A percentile compares a stretch with the other conserved stretches of the same genome.
Evolutionary conservation across 129 eudicot species (phyloP).

Genomic region (Kitagawia praeruptora): DNA sequence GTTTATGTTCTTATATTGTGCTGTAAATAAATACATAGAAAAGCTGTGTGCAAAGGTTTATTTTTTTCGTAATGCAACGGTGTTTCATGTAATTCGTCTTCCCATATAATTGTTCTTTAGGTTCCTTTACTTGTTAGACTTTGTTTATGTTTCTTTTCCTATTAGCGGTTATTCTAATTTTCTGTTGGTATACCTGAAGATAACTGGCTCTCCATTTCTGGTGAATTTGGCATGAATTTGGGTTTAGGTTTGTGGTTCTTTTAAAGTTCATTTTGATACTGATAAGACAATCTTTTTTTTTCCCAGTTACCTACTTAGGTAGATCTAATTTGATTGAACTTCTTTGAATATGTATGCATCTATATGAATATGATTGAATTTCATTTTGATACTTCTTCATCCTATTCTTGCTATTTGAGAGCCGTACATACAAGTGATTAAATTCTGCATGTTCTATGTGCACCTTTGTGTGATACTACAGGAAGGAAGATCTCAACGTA

Average conservation of each 20-base stretch:
- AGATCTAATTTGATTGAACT: neutral
- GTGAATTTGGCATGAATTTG: slow-evolving; percentile 20
- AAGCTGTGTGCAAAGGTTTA: neutral
- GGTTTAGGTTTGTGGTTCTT: slow-evolving; percentile 20
- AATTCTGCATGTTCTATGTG: too few species aligned
- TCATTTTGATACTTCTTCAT: too few species aligned
- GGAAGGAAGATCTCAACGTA: neutral
- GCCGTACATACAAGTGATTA: too few species aligned
- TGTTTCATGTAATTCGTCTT: slow-evolving; percentile 23
- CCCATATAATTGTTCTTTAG: neutral
- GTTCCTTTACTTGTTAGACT: slow-evolving; percentile 8
- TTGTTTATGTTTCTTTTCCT: neutral
- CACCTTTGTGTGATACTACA: neutral
- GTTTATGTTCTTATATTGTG: neutral
- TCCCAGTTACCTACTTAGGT: neutral
- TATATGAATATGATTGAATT: neutral
- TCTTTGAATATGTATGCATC: neutral
- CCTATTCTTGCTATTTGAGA: too few species aligned
- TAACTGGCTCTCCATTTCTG: neutral
- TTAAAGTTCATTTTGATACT: neutral
- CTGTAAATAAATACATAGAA: neutral
- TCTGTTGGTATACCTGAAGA: neutral
- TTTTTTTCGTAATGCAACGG: slow-evolving; percentile 18
- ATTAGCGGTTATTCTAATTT: neutral
- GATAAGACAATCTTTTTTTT: neutral